Evolutionary conservation across 148 eudicot genomes (phyloP).

Genomic region (Spergularia bocconei): DNA sequence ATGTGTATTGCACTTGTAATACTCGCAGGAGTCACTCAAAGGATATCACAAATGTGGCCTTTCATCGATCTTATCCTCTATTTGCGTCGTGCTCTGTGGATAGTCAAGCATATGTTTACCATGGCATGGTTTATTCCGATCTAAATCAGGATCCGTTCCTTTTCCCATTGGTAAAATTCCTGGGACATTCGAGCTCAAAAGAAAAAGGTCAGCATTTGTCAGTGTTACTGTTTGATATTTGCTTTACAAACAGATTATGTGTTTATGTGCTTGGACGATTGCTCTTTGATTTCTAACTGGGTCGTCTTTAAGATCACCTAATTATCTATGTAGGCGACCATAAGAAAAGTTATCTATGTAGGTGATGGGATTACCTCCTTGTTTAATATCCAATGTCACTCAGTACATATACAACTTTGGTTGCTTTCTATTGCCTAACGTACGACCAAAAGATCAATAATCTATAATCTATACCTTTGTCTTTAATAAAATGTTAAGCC

Average conservation of each 20-base stretch:
- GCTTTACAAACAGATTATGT: not conserved
- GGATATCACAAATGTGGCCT: slow-evolving; percentile 77
- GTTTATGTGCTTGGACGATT: not conserved
- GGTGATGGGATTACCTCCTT: too few relatives aligned
- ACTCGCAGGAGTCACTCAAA: slow-evolving; percentile 65
- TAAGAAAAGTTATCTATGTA: too few relatives aligned
- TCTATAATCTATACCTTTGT: too few relatives aligned
- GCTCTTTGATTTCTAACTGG: not conserved
- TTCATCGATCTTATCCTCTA: slow-evolving; percentile 84
- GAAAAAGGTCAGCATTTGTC: slow-evolving; percentile 60
- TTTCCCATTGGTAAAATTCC: slow-evolving; percentile 74
- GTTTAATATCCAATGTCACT: too few relatives aligned
- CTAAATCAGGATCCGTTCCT: slow-evolving; percentile 82
- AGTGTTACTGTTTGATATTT: not conserved
- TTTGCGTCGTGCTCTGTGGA: slow-evolving; percentile 94
- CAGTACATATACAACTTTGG: too few relatives aligned
- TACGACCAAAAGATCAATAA: too few relatives aligned
- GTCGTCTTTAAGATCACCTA: not conserved
- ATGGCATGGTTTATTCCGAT: slow-evolving; percentile 98
- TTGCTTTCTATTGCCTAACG: too few relatives aligned
- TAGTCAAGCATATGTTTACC: slow-evolving; percentile 78
- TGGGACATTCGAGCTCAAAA: slow-evolving; percentile 64
- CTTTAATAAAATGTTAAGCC: too few relatives aligned
- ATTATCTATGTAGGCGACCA: too few relatives aligned
- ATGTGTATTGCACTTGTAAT: not conserved